A percentile compares a stretch with the other conserved stretches of the same genome.
phyloP scores from a whole-genome alignment of 73 alveolate genomes.

The Paramecium pentaurelia region DNA sequence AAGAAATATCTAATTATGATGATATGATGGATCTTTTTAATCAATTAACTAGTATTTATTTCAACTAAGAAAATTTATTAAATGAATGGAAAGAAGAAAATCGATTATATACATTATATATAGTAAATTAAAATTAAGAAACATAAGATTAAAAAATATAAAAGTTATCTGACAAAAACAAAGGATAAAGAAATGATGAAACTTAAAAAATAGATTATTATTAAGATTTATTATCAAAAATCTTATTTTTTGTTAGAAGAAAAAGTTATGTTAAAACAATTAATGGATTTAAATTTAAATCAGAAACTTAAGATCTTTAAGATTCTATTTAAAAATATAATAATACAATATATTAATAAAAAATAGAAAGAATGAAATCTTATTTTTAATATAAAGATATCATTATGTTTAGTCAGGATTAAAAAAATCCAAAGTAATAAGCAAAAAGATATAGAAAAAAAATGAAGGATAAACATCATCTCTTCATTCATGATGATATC shows the following conservation, averaged over 20 bases:
- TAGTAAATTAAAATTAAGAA: neutral
- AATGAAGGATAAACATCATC: neutral
- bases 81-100: neutral
- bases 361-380: neutral
- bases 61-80: neutral
- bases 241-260: neutral
- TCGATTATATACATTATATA: neutral
- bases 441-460: neutral
- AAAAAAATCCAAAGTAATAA: neutral
- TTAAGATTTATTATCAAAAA: neutral
- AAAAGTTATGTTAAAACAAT: neutral
- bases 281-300: slow-evolving; percentile 21
- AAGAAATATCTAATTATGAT: neutral
- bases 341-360: neutral
- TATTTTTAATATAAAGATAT: neutral
- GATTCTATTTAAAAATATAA: neutral
- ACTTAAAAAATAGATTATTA: neutral
- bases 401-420: neutral
- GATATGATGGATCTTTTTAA: neutral
- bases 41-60: neutral
- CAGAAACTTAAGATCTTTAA: neutral
- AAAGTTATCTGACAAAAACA: neutral
- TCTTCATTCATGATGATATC: neutral
- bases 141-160: neutral
- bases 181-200: neutral